phyloP scores from a whole-genome alignment of 2,329 filamentous ascomycete species.

The Ophiocordyceps camponoti-floridani region DNA sequence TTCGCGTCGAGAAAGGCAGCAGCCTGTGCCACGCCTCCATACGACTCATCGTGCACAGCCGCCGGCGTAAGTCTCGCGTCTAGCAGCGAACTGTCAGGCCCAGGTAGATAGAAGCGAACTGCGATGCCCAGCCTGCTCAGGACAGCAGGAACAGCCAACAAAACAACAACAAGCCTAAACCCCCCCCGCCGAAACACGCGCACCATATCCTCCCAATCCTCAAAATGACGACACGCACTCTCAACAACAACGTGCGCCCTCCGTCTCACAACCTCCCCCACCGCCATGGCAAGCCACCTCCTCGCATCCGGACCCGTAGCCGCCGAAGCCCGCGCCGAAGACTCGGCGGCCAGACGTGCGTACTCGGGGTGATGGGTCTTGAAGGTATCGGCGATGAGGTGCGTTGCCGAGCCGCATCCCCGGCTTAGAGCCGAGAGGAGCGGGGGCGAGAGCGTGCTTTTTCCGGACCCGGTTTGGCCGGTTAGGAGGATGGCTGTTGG shows the following conservation, averaged over 20 bases:
- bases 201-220: constrained; percentile 20
- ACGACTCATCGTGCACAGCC: constrained; percentile 27
- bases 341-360: background rate
- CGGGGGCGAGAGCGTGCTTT: constrained; percentile 23
- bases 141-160: constrained; percentile 22
- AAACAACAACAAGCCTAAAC: constrained; percentile 20
- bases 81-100: background rate
- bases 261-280: constrained; percentile 11
- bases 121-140: constrained; percentile 24
- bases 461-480: constrained; percentile 30
- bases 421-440: constrained; percentile 15
- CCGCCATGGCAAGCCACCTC: constrained; percentile 23
- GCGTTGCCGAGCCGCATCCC: constrained; percentile 8
- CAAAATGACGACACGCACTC: constrained; percentile 24
- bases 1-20: constrained; percentile 18
- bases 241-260: constrained; percentile 22
- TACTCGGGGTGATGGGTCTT: constrained; percentile 21
- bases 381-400: constrained; percentile 30
- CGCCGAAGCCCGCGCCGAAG: constrained; percentile 1
- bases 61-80: constrained; percentile 19
- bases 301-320: constrained; percentile 23
- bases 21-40: constrained; percentile 17
- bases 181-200: constrained; percentile 13
- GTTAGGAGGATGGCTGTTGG: too few relatives aligned
- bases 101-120: constrained; percentile 15